Evolutionary conservation across 2,329 filamentous ascomycete genomes (phyloP).

Genomic region (Colletotrichum trifolii): DNA sequence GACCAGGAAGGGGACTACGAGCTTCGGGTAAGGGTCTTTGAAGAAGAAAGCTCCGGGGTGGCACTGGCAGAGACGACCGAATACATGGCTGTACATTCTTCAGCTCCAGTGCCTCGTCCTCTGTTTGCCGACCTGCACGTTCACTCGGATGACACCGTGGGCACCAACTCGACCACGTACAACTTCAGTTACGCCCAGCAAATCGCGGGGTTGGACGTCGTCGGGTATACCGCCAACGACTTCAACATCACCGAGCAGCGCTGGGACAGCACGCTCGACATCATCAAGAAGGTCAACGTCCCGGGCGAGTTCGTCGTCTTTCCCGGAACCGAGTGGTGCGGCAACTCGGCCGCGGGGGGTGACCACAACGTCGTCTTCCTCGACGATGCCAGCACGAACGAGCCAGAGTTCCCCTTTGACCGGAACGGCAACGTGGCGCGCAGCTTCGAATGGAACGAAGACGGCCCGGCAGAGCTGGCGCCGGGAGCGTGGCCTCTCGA

Average conservation of each 20-base stretch:
- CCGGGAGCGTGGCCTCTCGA: slow-evolving; percentile 50
- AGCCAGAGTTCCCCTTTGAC: slow-evolving; percentile 46
- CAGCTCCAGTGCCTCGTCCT: slow-evolving; percentile 39
- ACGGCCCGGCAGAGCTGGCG: slow-evolving; percentile 44
- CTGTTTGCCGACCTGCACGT: slow-evolving; percentile 50
- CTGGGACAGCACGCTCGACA: slow-evolving; percentile 45
- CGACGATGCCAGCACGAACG: slow-evolving; percentile 39
- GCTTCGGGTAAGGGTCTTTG: slow-evolving; percentile 2
- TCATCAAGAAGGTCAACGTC: slow-evolving; percentile 41
- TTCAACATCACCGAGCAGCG: slow-evolving; percentile 48
- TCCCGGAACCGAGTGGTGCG: slow-evolving; percentile 49
- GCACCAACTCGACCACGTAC: slow-evolving; percentile 48
- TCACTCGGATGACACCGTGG: slow-evolving; percentile 51
- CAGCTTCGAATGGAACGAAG: slow-evolving; percentile 51
- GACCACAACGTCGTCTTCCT: slow-evolving; percentile 51
- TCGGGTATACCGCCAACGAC: slow-evolving; percentile 52
- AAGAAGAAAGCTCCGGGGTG: neutral
- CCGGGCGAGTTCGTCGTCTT: slow-evolving; percentile 44
- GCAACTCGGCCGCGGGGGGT: slow-evolving; percentile 48
- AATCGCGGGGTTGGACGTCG: slow-evolving; percentile 49
- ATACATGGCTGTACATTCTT: slow-evolving; percentile 37
- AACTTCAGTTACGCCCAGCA: slow-evolving; percentile 50
- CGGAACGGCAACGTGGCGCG: slow-evolving; percentile 46
- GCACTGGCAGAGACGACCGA: neutral
- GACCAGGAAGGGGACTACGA: slow-evolving; percentile 21